These are phyloP conservation scores for Salmacisia buchloeana DNA, from an alignment of 1,284 basidiomycete species.

Conservation along the genomic window DNA sequence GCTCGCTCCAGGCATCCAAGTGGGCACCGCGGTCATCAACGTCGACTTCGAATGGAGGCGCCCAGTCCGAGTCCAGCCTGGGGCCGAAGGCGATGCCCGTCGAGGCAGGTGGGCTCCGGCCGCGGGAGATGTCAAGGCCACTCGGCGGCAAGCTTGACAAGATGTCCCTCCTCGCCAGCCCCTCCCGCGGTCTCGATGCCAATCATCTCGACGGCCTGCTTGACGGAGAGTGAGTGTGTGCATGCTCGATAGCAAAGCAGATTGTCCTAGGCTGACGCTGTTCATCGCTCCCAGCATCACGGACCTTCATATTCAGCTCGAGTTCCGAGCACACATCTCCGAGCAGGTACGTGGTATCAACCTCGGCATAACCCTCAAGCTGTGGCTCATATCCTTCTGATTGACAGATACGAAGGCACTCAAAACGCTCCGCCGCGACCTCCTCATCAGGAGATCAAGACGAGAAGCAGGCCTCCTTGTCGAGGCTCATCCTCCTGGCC, in stretches of 20 bases:
- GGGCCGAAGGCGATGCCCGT: not conserved
- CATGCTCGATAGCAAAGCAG: not conserved
- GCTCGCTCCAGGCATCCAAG: not conserved
- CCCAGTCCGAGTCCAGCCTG: not conserved
- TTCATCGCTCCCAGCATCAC: conserved; percentile 11
- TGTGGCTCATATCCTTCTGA: not conserved
- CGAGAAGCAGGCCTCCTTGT: not conserved
- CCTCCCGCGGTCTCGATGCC: conserved; percentile 25
- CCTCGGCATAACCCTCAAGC: not conserved
- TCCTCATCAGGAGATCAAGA: conserved; percentile 13
- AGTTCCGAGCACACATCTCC: conserved; percentile 24
- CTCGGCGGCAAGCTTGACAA: conserved; percentile 26
- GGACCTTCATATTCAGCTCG: conserved; percentile 9
- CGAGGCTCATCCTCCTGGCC: conserved; percentile 14
- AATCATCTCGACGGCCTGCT: conserved; percentile 15
- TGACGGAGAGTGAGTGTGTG: not conserved
- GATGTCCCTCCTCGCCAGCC: conserved; percentile 25
- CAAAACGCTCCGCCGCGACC: not conserved
- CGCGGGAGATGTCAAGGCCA: conserved; percentile 13
- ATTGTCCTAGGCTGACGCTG: not conserved
- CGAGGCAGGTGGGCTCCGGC: not conserved
- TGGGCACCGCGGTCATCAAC: not conserved
- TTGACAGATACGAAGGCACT: not conserved
- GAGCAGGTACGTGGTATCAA: not conserved
- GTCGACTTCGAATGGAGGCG: not conserved